Base-by-base conservation (phyloP, 768 basidiomycete species). In the Suillus subluteus region DNA sequence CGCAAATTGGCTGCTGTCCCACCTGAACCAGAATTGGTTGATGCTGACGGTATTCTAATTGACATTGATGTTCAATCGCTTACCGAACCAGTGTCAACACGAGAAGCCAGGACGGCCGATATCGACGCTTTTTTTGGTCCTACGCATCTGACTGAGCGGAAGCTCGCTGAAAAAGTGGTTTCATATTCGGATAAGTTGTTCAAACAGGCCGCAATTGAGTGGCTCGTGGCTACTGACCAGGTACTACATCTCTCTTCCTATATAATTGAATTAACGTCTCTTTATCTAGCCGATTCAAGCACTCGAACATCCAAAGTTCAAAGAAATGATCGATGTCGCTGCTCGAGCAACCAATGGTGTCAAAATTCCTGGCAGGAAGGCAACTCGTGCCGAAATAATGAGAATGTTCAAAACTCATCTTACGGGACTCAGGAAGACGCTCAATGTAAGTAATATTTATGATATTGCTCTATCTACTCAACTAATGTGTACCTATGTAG, bases 171-270 rank as follows among this genome's bases (percentile, higher is more conserved):
- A 44, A 38, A 48, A 18, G 62, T 74, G 3, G 63, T 79, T 11
- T 68, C 67, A 1, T 82, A 82, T 65, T 63, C 73, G 0, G 71
- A 81, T 40, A 76, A 74, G 1, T 52, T 26, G 13, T 52, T 52
- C 50, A 52, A 15, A 7, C 23, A 52, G 15, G 50, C 50, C 15
- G 79, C 78, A 3, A 68, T 78, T 26, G 72, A 81, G 58, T 82
- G 81, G 82, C 68, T 82, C 7, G 68, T 79, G 21, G 67, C 70
- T 11, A 82, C 81, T 15, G 74, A 82, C 67, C 80, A 82, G 76
- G 80, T 81, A 65, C 13, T 41, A 41, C 40, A 41, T 41, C 15
- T 15, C 13, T 41, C 46, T 41, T 41, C 13, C 1, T 0, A 41
- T 15, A 15, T 13, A 41, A 41, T 15, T 41, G 40, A 41, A 41